Conservation (phyloP, 1,139 yeast genomes). For the Groenewaldozyma sp. region DNA sequence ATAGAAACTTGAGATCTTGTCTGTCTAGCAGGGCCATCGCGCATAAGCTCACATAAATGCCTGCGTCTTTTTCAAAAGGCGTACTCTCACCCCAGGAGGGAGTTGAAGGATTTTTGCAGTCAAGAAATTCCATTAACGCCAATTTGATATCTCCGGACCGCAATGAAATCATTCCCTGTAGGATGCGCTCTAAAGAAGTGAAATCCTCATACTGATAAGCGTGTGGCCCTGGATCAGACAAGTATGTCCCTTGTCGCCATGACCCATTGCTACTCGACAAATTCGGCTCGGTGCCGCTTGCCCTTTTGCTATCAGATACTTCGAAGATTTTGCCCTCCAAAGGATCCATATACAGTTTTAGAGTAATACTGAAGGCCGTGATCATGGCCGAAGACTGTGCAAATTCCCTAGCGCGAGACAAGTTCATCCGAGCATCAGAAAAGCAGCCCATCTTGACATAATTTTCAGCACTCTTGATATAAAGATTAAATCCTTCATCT, state of each 20-base stretch:
- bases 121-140: too few relatives aligned
- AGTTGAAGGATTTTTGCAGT: too few relatives aligned
- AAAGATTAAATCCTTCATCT: neutral
- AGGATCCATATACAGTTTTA: too few relatives aligned
- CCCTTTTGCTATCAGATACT: too few relatives aligned
- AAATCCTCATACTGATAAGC: too few relatives aligned
- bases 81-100: too few relatives aligned
- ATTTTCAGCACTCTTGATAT: neutral
- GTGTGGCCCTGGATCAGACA: too few relatives aligned
- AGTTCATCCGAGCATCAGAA: neutral
- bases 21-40: constrained; percentile 20
- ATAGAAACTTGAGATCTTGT: constrained; percentile 17
- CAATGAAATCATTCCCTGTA: neutral
- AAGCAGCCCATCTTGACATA: neutral
- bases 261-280: neutral
- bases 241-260: neutral
- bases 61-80: too few relatives aligned
- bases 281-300: neutral
- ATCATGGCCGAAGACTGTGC: neutral
- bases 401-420: neutral
- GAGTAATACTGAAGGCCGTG: neutral
- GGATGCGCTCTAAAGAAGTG: too few relatives aligned
- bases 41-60: constrained; percentile 15
- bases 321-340: too few relatives aligned
- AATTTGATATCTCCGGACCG: neutral